Conservation (phyloP, 768 basidiomycete genomes). For the Myochromella boudieri region DNA sequence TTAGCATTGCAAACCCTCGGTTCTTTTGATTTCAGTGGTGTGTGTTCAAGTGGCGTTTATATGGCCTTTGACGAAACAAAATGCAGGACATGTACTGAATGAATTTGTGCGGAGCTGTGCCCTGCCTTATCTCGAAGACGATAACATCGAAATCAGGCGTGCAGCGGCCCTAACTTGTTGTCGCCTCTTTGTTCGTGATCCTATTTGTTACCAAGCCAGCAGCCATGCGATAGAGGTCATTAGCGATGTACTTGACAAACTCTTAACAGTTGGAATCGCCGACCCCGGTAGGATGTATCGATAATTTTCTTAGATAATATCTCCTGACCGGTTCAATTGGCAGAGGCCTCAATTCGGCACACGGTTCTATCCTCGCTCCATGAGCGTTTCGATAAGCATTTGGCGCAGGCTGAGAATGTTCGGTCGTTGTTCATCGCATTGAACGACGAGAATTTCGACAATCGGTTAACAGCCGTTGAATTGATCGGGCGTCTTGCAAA, state of each 20-base stretch:
- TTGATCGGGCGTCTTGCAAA: conserved; percentile 92
- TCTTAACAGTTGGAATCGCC: conserved; percentile 92
- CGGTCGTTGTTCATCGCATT: conserved; percentile 94
- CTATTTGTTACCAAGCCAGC: conserved; percentile 94
- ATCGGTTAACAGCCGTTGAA: conserved; percentile 85
- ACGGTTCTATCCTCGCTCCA: conserved; percentile 86
- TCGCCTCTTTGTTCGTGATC: conserved; percentile 88
- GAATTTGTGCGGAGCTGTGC: conserved; percentile 94
- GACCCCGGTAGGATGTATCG: conserved; percentile 73
- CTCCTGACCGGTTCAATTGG: conserved; percentile 5
- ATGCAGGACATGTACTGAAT: conserved; percentile 83
- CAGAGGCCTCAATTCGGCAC: conserved; percentile 80
- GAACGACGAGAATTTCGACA: conserved; percentile 95
- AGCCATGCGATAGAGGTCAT: conserved; percentile 96
- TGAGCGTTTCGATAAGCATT: conserved; percentile 93
- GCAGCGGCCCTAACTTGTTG: conserved; percentile 94
- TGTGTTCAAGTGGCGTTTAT: conserved; percentile 10
- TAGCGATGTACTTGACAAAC: conserved; percentile 95
- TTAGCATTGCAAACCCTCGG: conserved; percentile 87
- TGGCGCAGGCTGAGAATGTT: conserved; percentile 98
- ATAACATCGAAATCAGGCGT: conserved; percentile 81
- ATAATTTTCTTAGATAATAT: conserved; percentile 5
- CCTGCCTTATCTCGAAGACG: conserved; percentile 91
- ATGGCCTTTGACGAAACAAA: conserved; percentile 4
- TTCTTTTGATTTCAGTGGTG: conserved; percentile 92